Base-by-base conservation (phyloP, 2,329 filamentous ascomycete species). In the Monilinia aucupariae region DNA sequence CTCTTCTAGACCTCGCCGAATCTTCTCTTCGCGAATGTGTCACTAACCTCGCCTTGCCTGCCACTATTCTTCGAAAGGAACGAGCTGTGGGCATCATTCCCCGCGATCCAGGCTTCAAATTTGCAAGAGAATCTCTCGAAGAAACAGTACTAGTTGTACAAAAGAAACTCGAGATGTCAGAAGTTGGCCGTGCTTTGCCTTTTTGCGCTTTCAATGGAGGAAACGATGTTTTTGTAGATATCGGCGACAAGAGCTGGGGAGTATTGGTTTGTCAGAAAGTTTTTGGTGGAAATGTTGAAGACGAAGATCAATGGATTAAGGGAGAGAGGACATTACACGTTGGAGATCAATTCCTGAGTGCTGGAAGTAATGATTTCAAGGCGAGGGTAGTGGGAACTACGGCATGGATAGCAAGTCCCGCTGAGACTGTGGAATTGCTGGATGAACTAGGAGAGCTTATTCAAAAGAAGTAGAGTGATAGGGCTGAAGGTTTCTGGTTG, bases 131-230 rank as follows among this genome's bases (percentile, higher is more conserved):
- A 77, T 89, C 89, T 64, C 84, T 99, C 22, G 94, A 99, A 75
- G 94, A 99, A 78, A 97, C 93, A 0, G 94, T 99, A 0, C 81
- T 99, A 13, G 91, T 96, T 1, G 91, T 94, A 22, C 93, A 97
- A 76, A 93, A 96, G 74, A 92, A 91, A 55, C 82, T 99, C 5
- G 93, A 97, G 76, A 84, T 92, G 70, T 90, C 87, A 48, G 78
- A 83, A 0, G 88, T 88, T 37, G 89, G 88, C 1, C 76, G 79
- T 49, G 69, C 73, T 30, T 78, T 99, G 39, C 94, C 94, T 0
- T 99, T 97, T 73, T 99, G 94, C 74, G 94, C 94, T 27, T 99
- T 99, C 80, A 99, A 99, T 75, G 94, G 93, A 61, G 94, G 94
- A 13, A 93, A 94, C 66, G 94, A 99, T 75, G 92, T 97, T 49